These are phyloP conservation scores for Vanderwaltozyma yarrowii DNA, from an alignment of 805 yeast genomes.

Conservation along the genomic window DNA sequence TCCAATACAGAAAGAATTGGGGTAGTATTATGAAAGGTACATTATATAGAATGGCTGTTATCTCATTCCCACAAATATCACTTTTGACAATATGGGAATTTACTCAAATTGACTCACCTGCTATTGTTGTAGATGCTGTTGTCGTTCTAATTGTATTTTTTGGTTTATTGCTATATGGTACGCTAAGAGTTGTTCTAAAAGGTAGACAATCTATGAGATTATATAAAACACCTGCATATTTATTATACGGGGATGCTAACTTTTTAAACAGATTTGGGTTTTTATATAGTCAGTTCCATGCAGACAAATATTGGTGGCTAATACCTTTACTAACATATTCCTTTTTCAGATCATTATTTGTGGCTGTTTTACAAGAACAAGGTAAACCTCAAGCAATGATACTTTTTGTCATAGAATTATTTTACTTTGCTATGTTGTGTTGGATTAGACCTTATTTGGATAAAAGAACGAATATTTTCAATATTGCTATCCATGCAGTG, in stretches of 20 bases:
- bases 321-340: slow-evolving; percentile 53
- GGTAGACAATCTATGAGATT: slow-evolving; percentile 64
- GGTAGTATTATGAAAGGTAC: slow-evolving; percentile 78
- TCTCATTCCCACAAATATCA: slow-evolving; percentile 82
- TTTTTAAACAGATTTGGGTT: slow-evolving; percentile 85
- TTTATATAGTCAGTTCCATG: slow-evolving; percentile 82
- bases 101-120: slow-evolving; percentile 72
- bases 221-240: slow-evolving; percentile 85
- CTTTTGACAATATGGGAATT: slow-evolving; percentile 85
- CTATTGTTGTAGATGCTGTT: slow-evolving; percentile 69
- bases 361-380: slow-evolving; percentile 70
- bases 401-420: slow-evolving; percentile 64
- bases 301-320: slow-evolving; percentile 79
- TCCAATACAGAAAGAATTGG: slow-evolving; percentile 78
- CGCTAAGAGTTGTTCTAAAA: slow-evolving; percentile 57
- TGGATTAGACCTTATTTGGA: slow-evolving; percentile 86
- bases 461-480: slow-evolving; percentile 87
- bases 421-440: slow-evolving; percentile 55
- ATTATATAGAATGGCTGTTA: slow-evolving; percentile 66
- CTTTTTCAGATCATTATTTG: slow-evolving; percentile 66
- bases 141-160: slow-evolving; percentile 50
- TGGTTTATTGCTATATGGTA: slow-evolving; percentile 59
- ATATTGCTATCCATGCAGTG: slow-evolving; percentile 73
- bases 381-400: slow-evolving; percentile 79
- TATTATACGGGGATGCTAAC: slow-evolving; percentile 73